Percentiles rank a stretch among this genome's conserved stretches.
These are phyloP conservation scores for Perkinsus olseni DNA, from an alignment of 169 alveolate genomes.

Conservation along the genomic window DNA sequence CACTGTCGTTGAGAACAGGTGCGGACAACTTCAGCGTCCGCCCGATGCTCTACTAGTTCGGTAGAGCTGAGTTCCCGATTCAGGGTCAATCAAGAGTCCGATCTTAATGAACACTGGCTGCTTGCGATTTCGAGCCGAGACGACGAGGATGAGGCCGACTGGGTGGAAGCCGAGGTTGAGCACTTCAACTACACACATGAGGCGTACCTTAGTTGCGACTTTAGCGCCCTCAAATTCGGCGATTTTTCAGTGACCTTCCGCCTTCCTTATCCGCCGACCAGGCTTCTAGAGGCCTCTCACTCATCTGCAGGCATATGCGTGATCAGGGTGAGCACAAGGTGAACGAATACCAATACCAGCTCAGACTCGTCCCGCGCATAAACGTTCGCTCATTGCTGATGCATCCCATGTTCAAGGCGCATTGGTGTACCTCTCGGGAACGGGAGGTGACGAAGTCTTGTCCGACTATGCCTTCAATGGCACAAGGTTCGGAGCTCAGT, in stretches of 20 bases:
- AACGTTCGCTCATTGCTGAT: background rate
- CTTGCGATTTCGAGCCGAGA: background rate
- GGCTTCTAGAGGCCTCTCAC: background rate
- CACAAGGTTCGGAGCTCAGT: background rate
- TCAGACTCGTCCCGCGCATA: too few species aligned
- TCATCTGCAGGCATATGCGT: conserved; percentile 5
- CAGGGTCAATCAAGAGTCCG: background rate
- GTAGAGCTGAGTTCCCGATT: background rate
- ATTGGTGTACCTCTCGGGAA: background rate
- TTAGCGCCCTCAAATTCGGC: background rate
- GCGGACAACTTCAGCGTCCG: too few species aligned
- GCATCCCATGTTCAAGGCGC: background rate
- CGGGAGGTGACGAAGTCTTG: conserved; percentile 5
- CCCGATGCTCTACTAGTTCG: too few species aligned
- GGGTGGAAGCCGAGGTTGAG: background rate
- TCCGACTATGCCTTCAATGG: conserved; percentile 21
- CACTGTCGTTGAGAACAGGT: background rate
- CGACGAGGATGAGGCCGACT: background rate
- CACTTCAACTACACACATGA: background rate
- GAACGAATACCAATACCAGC: too few species aligned
- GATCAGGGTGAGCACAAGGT: too few species aligned
- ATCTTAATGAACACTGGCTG: background rate
- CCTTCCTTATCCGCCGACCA: background rate
- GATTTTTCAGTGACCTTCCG: background rate
- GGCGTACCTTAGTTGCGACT: background rate